These are phyloP conservation scores for Ceriops tagal DNA, from an alignment of 345 rosid genomes.

Conservation along the genomic window DNA sequence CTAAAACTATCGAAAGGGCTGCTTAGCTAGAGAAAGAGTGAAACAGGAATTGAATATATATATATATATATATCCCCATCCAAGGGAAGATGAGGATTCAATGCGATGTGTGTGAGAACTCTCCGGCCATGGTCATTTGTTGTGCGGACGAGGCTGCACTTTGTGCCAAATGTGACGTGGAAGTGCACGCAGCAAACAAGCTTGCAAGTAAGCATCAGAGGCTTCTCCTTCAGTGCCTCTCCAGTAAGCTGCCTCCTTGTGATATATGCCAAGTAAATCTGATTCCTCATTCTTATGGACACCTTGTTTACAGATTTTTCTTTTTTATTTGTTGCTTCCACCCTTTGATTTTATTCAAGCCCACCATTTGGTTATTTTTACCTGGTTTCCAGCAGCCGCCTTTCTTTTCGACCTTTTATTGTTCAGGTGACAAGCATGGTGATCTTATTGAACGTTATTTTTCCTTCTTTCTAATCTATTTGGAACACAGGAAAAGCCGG, in stretches of 20 bases:
- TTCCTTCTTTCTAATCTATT: background rate
- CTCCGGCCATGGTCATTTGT: slow-evolving; percentile 88
- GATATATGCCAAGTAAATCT: slow-evolving; percentile 78
- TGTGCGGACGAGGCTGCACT: slow-evolving; percentile 97
- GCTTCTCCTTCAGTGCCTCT: slow-evolving; percentile 74
- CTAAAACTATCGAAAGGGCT: background rate
- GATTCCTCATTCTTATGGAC: background rate
- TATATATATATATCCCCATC: background rate
- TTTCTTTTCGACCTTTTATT: too few species aligned
- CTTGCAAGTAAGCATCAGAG: slow-evolving; percentile 97
- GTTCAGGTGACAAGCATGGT: too few species aligned
- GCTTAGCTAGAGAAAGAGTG: too few species aligned
- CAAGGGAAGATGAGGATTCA: slow-evolving; percentile 72
- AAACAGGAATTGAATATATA: background rate
- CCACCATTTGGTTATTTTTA: too few species aligned
- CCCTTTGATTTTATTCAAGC: too few species aligned
- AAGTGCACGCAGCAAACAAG: slow-evolving; percentile 95
- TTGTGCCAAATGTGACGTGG: slow-evolving; percentile 72
- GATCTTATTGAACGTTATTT: background rate
- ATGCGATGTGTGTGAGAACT: slow-evolving; percentile 96
- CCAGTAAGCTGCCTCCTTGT: slow-evolving; percentile 77
- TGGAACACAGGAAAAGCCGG: slow-evolving; percentile 72
- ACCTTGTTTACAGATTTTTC: too few species aligned
- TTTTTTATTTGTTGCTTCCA: too few species aligned
- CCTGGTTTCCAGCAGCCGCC: too few species aligned